Base-by-base conservation (phyloP, 805 yeast genomes). In the Wickerhamomyces silvicola region DNA sequence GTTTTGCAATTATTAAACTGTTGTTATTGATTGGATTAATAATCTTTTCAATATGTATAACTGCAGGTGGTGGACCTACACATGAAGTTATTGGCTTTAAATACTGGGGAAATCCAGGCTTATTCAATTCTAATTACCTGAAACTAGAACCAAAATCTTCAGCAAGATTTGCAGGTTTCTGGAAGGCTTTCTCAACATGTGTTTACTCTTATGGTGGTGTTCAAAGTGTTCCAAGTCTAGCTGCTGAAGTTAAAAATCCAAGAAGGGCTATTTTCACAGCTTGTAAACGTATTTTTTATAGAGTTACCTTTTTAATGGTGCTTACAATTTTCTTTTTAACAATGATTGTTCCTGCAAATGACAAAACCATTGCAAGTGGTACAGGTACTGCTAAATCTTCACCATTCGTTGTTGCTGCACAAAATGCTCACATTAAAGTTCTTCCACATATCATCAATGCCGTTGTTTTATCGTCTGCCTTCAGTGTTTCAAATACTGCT, bases 181-280 rank as follows among this genome's bases (percentile, higher is more conserved):
- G 60, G 59, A 48, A 43, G 25, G 45, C 50, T 22, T 46, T 68
- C 18, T 49, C 64, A 2, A 57, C 65, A 4, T 67, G 68, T 12
- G 70, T 61, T 29, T 59, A 55, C 36, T 43, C 59, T 15, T 57
- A 42, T 34, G 60, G 60, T 22, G 66, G 65, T 29, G 53, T 57
- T 21, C 58, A 77, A 57, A 59, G 75, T 41, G 66, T 76, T 39
- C 72, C 68, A 4, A 51, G 67, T 20, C 60, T 74, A 17, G 54
- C 56, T 5, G 63, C 62, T 13, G 66, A 61, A 42, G 48, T 56
- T 2, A 41, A 50, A 40, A 33, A 55, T 33, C 67, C 66, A 22
- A 46, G 66, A 43, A 46, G 56, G 30, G 35, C 52, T 10, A 54
- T 59, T 24, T 50, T 43, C 38, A 42, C 44, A 9, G 60, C 66